Percentiles rank a stretch among this genome's conserved stretches.
Evolutionary conservation across 2,329 filamentous ascomycete genomes (phyloP).

Genomic region (Colletotrichum orchidophilum): DNA sequence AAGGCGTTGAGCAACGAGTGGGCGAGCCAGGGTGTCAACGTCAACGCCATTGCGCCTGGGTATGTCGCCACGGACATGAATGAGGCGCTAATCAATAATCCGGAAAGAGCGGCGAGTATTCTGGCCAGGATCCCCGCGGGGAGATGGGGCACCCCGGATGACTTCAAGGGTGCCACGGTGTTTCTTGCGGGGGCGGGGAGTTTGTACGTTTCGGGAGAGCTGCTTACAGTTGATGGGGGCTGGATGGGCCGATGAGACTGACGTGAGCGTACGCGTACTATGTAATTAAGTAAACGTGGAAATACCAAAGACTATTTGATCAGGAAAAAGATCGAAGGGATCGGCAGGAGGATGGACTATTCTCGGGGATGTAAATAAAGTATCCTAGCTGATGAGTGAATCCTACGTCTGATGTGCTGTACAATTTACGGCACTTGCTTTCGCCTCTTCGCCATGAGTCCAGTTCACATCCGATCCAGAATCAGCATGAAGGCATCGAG

Average conservation of each 20-base stretch:
- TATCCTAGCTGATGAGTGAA: background rate
- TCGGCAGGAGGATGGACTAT: background rate
- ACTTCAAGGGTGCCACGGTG: conserved; percentile 85
- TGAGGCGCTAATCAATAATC: conserved; percentile 77
- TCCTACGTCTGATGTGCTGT: background rate
- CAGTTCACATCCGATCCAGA: background rate
- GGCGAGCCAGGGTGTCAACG: conserved; percentile 79
- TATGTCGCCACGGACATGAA: conserved; percentile 98
- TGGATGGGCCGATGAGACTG: conserved; percentile 83
- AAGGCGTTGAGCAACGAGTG: conserved; percentile 89
- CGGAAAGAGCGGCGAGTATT: conserved; percentile 75
- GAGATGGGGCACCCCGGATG: conserved; percentile 83
- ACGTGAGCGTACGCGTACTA: background rate
- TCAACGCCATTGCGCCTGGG: conserved; percentile 89
- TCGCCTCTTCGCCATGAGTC: background rate
- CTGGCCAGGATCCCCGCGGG: conserved; percentile 83
- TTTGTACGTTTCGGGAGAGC: conserved; percentile 83
- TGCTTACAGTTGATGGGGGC: conserved; percentile 85
- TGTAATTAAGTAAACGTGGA: background rate
- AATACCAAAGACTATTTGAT: background rate
- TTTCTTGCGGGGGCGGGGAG: conserved; percentile 80
- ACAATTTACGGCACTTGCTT: background rate
- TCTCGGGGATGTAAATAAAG: too few species aligned
- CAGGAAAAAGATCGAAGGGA: background rate
- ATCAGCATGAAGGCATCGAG: background rate